Evolutionary conservation across 2,329 filamentous ascomycete species (phyloP), one percentile per base, ranked within the genome.

Genomic region (Neofusicoccum cordaticola): DNA sequence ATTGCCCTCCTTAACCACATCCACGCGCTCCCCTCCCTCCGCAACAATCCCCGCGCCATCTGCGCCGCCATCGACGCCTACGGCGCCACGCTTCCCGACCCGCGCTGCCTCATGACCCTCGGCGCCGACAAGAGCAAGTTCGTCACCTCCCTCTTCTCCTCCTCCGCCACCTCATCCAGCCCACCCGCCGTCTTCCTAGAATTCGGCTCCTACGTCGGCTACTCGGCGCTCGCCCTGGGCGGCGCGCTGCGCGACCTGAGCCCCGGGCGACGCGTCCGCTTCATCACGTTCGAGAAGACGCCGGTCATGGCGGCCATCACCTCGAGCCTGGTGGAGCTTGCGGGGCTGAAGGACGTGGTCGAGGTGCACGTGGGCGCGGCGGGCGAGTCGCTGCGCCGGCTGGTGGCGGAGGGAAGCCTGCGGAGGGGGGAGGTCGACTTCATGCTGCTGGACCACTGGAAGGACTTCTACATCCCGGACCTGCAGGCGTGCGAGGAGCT

Each of bases 381-480:
- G 2, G 69, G 69, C 0, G 72, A 74, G 6, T 74, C 73, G 2
- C 52, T 79, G 15, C 62, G 66, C 56, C 70, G 68, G 56, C 66
- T 79, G n/a, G 47, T 66, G 12, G 44, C 57, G 1, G 68, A 75
- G 19, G 73, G 74, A 1, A 68, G 67, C 39, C 19, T 79, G 1
- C 65, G 53, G 4, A 52, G 63, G n/a, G 62, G 66, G 0, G 62
- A 64, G 17, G 71, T 79, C 13, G 77, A 80, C 63, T 70, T 76
- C 63, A 68, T 77, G 1, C 80, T 80, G 67, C 66, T 76, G 31
- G 76, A 79, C 64, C 73, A 77, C 68, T 74, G 71, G 68, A 70
- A 77, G 69, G 63, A 75, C 22, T 69, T 72, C n/a, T 79, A 79
- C 62, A 51, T 75, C n/a, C 68, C 71, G 1, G 78, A 79, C 65